Conservation (phyloP, 2,329 filamentous ascomycete genomes). For the Diaporthe aspalathi region DNA sequence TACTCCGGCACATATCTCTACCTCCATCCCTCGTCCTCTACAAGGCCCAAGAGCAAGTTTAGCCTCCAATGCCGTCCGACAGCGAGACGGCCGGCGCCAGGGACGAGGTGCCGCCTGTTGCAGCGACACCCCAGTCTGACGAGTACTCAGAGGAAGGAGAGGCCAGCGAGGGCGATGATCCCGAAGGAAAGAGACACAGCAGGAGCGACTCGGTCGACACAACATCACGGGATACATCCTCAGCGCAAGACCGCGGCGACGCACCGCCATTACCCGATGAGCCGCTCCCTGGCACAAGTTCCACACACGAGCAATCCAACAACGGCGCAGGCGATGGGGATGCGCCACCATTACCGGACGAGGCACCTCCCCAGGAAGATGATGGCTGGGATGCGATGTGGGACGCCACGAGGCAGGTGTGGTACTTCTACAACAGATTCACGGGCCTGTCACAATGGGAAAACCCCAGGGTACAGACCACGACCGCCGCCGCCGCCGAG, state of each 20-base stretch:
- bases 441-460: conserved; percentile 84
- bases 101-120: conserved; percentile 27
- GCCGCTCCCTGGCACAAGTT: conserved; percentile 10
- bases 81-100: conserved; percentile 30
- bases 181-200: background rate
- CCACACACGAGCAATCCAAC: background rate
- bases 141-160: conserved; percentile 38
- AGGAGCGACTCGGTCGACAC: background rate
- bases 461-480: conserved; percentile 78
- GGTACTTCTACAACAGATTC: conserved; percentile 88
- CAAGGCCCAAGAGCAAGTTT: background rate
- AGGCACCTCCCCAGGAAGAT: conserved; percentile 62
- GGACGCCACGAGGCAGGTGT: conserved; percentile 75
- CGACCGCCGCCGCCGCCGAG: conserved; percentile 48
- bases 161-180: conserved; percentile 33
- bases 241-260: background rate
- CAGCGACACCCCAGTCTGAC: conserved; percentile 23
- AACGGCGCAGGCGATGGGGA: background rate
- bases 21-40: background rate
- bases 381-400: conserved; percentile 86
- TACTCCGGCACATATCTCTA: background rate
- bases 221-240: background rate
- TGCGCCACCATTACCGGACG: conserved; percentile 56
- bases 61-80: conserved; percentile 35
- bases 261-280: conserved; percentile 37